These are phyloP conservation scores for Colletotrichum sp. DNA, from an alignment of 2,329 filamentous ascomycete species.

Conservation along the genomic window DNA sequence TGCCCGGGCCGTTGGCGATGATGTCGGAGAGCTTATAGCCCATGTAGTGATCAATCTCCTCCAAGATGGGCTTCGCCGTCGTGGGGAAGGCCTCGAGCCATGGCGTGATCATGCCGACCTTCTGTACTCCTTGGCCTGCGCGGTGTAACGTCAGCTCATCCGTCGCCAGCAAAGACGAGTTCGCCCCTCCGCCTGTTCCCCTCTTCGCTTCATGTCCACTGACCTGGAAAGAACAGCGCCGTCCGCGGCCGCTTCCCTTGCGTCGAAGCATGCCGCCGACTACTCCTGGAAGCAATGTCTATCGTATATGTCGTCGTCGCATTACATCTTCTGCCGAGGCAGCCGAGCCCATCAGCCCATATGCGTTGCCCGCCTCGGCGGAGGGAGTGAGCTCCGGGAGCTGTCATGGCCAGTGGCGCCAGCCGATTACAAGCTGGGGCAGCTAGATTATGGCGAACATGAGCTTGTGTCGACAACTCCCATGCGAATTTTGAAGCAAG, in stretches of 20 bases:
- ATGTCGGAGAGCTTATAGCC: slow-evolving; percentile 76
- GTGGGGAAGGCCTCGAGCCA: slow-evolving; percentile 87
- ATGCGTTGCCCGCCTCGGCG: slow-evolving; percentile 2
- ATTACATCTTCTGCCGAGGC: slow-evolving; percentile 7
- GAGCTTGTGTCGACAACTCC: background rate
- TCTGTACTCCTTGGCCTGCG: slow-evolving; percentile 84
- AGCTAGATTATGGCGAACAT: slow-evolving; percentile 18
- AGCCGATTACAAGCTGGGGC: slow-evolving; percentile 20
- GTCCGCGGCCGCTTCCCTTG: slow-evolving; percentile 48
- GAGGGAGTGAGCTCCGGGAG: slow-evolving; percentile 15
- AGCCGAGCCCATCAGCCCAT: slow-evolving; percentile 13
- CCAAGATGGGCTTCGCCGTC: slow-evolving; percentile 76
- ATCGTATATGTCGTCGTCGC: background rate
- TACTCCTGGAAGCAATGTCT: slow-evolving; percentile 21
- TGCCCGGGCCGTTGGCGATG: slow-evolving; percentile 81
- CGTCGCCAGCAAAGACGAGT: background rate
- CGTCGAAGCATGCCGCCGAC: slow-evolving; percentile 34
- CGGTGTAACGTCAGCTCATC: background rate
- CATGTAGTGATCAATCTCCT: slow-evolving; percentile 83
- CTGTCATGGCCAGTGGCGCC: slow-evolving; percentile 20
- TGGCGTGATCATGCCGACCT: slow-evolving; percentile 83
- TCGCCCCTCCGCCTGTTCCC: background rate
- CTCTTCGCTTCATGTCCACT: background rate
- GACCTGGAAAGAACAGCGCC: slow-evolving; percentile 66
- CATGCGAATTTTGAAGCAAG: background rate